Evolutionary conservation across 169 alveolate species (phyloP).

Genomic region (Eimeria necatrix): DNA sequence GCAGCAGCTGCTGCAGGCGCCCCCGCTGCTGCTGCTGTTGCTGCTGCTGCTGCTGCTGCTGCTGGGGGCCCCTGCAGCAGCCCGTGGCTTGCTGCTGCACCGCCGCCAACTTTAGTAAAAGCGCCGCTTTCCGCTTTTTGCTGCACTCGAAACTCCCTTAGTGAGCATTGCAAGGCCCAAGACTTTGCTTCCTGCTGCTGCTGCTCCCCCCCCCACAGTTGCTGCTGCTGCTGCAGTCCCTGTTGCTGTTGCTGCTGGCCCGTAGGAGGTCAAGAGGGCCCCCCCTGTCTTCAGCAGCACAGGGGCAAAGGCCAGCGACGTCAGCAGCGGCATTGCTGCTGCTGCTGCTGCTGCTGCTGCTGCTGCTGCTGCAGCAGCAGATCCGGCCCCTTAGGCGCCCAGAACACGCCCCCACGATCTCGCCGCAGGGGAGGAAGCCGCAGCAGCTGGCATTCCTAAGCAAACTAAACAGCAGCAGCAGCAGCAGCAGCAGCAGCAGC

Average conservation of each 20-base stretch:
- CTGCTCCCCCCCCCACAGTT: constrained; percentile 25
- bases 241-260: neutral
- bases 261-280: neutral
- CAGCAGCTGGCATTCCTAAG: too few species aligned
- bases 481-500: too few species aligned
- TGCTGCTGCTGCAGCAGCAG: neutral
- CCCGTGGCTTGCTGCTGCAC: constrained; percentile 31
- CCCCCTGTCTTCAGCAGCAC: constrained; percentile 45
- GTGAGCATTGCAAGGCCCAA: constrained; percentile 4
- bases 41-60: constrained; percentile 28
- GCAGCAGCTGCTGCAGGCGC: constrained; percentile 28
- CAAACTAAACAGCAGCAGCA: neutral
- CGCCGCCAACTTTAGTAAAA: neutral
- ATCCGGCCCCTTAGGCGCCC: neutral
- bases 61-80: neutral
- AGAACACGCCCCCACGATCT: too few species aligned
- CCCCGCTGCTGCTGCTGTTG: constrained; percentile 14
- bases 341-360: neutral
- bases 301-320: constrained; percentile 48
- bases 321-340: constrained; percentile 49
- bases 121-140: constrained; percentile 40
- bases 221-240: constrained; percentile 1
- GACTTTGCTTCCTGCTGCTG: constrained; percentile 18
- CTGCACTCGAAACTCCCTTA: constrained; percentile 44
- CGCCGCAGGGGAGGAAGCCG: too few species aligned